Evolutionary conservation across 2,329 filamentous ascomycete species (phyloP).

Genomic region (Hypoxylon rubiginosum): DNA sequence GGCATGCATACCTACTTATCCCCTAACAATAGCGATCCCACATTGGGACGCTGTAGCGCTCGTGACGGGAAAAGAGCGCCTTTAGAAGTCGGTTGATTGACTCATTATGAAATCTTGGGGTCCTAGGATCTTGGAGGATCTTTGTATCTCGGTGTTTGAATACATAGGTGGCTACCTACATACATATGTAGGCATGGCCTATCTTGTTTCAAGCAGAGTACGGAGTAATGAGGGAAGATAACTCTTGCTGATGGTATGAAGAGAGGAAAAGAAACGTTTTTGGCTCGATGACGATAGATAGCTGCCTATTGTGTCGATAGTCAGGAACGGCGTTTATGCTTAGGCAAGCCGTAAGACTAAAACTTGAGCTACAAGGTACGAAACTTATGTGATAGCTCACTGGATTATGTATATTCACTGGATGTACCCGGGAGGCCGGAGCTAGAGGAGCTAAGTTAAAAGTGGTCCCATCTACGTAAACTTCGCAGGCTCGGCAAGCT

Average conservation of each 20-base stretch:
- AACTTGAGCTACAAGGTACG: not conserved
- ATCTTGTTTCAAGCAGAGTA: not conserved
- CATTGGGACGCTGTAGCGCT: conserved; percentile 33
- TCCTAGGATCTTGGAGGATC: not conserved
- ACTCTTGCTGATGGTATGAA: not conserved
- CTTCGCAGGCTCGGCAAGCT: not conserved
- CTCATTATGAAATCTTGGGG: conserved; percentile 1
- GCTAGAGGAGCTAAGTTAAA: conserved; percentile 35
- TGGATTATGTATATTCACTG: not conserved
- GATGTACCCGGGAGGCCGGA: conserved; percentile 37
- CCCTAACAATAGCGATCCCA: conserved; percentile 35
- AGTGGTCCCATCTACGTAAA: conserved; percentile 38
- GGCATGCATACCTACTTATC: conserved; percentile 36
- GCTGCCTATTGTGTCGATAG: not conserved
- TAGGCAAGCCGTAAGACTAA: no score
- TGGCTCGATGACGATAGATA: not conserved
- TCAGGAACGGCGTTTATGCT: not conserved
- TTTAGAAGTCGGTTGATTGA: conserved; percentile 29
- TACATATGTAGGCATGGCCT: conserved; percentile 10
- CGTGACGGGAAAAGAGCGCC: conserved; percentile 29
- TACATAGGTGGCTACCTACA: not conserved
- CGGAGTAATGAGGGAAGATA: not conserved
- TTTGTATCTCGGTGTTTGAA: conserved; percentile 7
- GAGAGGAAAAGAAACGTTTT: not conserved
- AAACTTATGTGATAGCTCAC: not conserved